Percentiles rank a stretch among this genome's conserved stretches.
phyloP scores from a whole-genome alignment of 208 protist genomes.

The Balamuthia mandrillaris region DNA sequence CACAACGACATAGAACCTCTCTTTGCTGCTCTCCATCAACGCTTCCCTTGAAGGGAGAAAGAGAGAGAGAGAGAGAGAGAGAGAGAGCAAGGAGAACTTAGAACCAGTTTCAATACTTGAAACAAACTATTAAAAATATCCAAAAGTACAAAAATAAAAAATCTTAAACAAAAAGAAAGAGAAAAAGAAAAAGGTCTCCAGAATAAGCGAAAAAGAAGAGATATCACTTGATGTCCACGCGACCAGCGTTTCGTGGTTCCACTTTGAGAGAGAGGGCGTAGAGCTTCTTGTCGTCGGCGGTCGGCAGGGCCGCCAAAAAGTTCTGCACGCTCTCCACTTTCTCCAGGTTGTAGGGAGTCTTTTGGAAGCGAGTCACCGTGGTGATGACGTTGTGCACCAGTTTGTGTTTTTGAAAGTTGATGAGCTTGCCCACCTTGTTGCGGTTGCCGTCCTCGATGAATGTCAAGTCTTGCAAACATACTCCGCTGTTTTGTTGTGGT shows the following conservation, averaged over 20 bases:
- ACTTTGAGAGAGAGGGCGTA: constrained; percentile 38
- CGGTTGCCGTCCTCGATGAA: constrained; percentile 46
- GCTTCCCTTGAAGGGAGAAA: no score
- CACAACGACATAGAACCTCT: no score
- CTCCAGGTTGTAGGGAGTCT: constrained; percentile 27
- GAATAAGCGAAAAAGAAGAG: not conserved
- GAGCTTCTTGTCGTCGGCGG: constrained; percentile 12
- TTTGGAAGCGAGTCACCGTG: constrained; percentile 12
- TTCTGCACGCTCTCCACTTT: not conserved
- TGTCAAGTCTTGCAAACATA: constrained; percentile 40
- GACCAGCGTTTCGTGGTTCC: constrained; percentile 17
- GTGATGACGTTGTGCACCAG: constrained; percentile 38
- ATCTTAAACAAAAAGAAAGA: no score
- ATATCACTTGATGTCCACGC: not conserved
- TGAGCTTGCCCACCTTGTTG: constrained; percentile 36
- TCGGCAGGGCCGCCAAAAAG: not conserved
- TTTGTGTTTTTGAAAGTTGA: constrained; percentile 46
- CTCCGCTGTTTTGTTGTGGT: constrained; percentile 12
- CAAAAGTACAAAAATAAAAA: not conserved
- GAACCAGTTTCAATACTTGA: not conserved
- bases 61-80: no score
- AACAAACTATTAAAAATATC: not conserved
- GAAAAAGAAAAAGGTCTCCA: no score
- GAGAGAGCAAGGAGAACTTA: not conserved
- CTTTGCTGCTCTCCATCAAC: no score